Base-by-base conservation (phyloP, 495 filamentous ascomycete genomes). In the Xylona heveae region DNA sequence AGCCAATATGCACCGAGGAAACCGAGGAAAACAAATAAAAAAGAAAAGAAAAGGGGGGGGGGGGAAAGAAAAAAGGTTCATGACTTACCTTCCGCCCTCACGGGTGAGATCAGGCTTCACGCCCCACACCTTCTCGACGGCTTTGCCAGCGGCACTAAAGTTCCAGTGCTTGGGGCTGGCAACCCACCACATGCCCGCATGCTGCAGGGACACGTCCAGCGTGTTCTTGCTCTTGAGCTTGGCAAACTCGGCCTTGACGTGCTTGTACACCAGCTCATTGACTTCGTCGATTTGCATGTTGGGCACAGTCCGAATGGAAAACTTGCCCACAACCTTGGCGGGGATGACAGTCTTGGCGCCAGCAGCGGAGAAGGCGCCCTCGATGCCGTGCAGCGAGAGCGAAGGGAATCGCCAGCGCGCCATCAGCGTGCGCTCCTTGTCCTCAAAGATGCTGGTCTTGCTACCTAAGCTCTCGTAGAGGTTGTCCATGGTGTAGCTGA, bases 321-420 rank as follows among this genome's bases (percentile, higher is more conserved):
- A 99, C 55, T 99, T 99, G 46, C 90, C 88, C 38, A 74, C 74
- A 24, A 95, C 90, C 58, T 91, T 94, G 38, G 88, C 85, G 0
- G 88, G 88, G 37, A 99, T 99, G 45, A 99, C 88, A 0, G 88
- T 99, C 66, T 99, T 99, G 10, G 84, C 90, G 12, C 88, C 88
- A 6, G 80, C 70, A 3, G 74, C 76, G 13, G 81, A 92, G 61
- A 91, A 99, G 39, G 81, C 88, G 17, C 88, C 88, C 54, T 99
- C 88, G 44, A 99, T 49, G 42, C 88, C 88, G 61, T 99, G 88
- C 24, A 99, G 61, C n/a, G 81, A 92, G 33, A 99, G 68, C 16
- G 81, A 90, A 3, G 88, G 88, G 52, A 74, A 81, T 34, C 88
- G 68, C 88, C 90, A 95, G 39, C 81, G 70, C 19, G 78, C 84